phyloP scores from a whole-genome alignment of 768 basidiomycete species.

The Mycena latifolia region DNA sequence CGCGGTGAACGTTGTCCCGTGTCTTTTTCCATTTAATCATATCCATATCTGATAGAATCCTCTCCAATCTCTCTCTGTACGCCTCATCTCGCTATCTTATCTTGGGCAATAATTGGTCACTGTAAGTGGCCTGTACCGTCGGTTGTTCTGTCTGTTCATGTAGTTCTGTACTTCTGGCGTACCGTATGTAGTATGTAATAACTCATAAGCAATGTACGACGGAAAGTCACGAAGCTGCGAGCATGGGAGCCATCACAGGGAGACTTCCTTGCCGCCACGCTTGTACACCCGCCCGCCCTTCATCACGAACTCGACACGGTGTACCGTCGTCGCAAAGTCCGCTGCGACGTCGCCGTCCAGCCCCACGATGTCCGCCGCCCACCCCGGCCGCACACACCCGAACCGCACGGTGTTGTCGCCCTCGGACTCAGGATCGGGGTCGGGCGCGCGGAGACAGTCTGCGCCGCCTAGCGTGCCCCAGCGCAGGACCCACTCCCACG shows the following conservation, averaged over 20 bases:
- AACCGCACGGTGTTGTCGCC: constrained; percentile 68
- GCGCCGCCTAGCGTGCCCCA: constrained; percentile 74
- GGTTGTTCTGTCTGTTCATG: neutral
- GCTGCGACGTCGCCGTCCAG: constrained; percentile 54
- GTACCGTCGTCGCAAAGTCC: constrained; percentile 60
- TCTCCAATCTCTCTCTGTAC: too few relatives aligned
- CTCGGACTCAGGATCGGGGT: constrained; percentile 55
- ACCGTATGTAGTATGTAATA: too few relatives aligned
- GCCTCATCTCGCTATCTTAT: neutral
- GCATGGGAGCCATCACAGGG: neutral
- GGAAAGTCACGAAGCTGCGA: too few relatives aligned
- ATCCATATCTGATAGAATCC: too few relatives aligned
- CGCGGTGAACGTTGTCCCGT: constrained; percentile 1
- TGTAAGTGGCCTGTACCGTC: neutral
- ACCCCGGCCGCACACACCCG: constrained; percentile 65
- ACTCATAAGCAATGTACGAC: too few relatives aligned
- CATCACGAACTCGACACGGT: constrained; percentile 67
- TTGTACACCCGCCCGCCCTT: constrained; percentile 66
- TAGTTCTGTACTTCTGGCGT: neutral
- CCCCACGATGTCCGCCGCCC: constrained; percentile 64
- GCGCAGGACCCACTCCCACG: constrained; percentile 63
- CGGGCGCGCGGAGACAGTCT: constrained; percentile 62
- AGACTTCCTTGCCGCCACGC: constrained; percentile 45
- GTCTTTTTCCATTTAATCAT: neutral
- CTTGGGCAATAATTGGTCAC: neutral